phyloP scores from a whole-genome alignment of 345 rosid species.

The Aquilaria sinensis region DNA sequence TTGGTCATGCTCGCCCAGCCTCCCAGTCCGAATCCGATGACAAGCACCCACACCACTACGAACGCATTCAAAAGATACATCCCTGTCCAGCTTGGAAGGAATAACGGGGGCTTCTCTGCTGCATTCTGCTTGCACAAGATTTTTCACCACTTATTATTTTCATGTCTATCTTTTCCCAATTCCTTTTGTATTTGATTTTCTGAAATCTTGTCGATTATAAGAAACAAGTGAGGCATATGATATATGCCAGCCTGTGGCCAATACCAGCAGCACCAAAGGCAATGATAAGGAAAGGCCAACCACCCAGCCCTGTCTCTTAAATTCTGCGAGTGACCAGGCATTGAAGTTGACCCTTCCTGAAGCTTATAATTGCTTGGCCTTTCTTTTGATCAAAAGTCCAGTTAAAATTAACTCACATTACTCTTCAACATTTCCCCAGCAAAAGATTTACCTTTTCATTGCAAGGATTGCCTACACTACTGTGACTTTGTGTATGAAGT shows the following conservation, averaged over 20 bases:
- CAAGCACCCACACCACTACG: slow-evolving; percentile 55
- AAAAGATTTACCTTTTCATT: no score
- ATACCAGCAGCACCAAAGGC: no score
- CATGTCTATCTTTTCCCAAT: background rate
- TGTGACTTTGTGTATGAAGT: no score
- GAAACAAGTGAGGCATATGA: background rate
- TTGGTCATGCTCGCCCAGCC: slow-evolving; percentile 90
- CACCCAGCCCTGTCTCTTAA: no score
- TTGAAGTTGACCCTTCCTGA: no score
- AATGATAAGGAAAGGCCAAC: slow-evolving; percentile 20
- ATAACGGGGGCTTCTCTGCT: slow-evolving; percentile 60
- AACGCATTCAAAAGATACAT: slow-evolving; percentile 51
- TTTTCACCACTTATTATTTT: background rate
- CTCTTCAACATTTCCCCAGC: no score
- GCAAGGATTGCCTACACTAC: no score
- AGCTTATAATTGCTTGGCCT: no score
- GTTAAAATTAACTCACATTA: no score
- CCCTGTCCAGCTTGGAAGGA: slow-evolving; percentile 72
- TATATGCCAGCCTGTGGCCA: slow-evolving; percentile 7
- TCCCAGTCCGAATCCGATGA: slow-evolving; percentile 76
- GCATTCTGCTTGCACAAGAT: slow-evolving; percentile 41
- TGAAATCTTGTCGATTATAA: background rate
- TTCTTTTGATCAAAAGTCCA: no score
- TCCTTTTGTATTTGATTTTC: background rate
- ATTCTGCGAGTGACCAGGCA: no score